Conservation (phyloP, 169 alveolate species). For the Haemoproteus tartakovskyi region DNA sequence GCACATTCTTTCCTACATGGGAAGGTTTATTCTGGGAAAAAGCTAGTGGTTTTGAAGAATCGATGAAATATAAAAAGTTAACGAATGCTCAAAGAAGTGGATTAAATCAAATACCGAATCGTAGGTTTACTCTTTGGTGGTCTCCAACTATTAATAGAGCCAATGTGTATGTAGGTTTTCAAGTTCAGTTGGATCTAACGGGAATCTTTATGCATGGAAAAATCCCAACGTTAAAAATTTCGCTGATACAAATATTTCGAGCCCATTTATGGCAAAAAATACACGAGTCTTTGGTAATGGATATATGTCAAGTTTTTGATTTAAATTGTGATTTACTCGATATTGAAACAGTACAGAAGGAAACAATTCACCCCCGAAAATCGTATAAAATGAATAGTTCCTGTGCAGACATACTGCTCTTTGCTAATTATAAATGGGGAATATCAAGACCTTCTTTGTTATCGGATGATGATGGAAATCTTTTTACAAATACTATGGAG, state of each 20-base stretch:
- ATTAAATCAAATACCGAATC: slow-evolving; percentile 98
- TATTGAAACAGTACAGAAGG: slow-evolving; percentile 99
- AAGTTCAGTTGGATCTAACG: slow-evolving; percentile 99
- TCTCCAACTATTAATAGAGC: slow-evolving; percentile 99
- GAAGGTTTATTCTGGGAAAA: slow-evolving; percentile 99
- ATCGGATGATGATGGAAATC: slow-evolving; percentile 90
- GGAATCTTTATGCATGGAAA: slow-evolving; percentile 99
- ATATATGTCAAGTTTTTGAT: slow-evolving; percentile 98
- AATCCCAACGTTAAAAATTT: slow-evolving; percentile 99
- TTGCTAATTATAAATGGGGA: slow-evolving; percentile 98
- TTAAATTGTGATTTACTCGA: slow-evolving; percentile 96
- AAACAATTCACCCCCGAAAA: slow-evolving; percentile 99
- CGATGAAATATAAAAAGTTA: slow-evolving; percentile 98
- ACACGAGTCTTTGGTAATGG: slow-evolving; percentile 99
- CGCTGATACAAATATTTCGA: slow-evolving; percentile 98
- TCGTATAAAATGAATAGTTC: slow-evolving; percentile 99
- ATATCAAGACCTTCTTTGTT: slow-evolving; percentile 96
- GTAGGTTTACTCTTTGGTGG: slow-evolving; percentile 99
- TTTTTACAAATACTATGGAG: slow-evolving; percentile 79
- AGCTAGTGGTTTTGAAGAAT: slow-evolving; percentile 98
- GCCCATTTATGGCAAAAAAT: slow-evolving; percentile 99
- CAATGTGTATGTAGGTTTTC: slow-evolving; percentile 99
- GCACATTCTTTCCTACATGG: slow-evolving; percentile 99
- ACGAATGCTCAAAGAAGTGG: slow-evolving; percentile 99
- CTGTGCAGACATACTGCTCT: slow-evolving; percentile 98